Evolutionary conservation across 108 stramenopile genomes (phyloP), one percentile per base, ranked within the genome.

Genomic region (Cyclotella choctawhatcheeana): DNA sequence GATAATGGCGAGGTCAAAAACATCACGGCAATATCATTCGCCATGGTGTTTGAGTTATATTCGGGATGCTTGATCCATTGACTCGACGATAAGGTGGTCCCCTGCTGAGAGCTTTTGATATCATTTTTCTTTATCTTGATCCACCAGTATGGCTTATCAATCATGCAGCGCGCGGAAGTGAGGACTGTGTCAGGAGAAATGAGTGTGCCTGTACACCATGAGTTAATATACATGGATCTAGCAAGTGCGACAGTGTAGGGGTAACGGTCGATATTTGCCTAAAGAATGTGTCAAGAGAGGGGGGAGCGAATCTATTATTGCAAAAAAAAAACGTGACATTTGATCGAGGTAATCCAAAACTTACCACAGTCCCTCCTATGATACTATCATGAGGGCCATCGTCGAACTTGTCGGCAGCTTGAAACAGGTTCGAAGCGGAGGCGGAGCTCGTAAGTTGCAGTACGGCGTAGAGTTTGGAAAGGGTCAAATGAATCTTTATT

Each of bases 1-100:
- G 40, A 44, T 2, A 56, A 40, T 0, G 51, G 54, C 31, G 31
- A 20, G 56, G 44, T 44, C 58, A 82, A 34, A 22, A 67, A 58
- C 21, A 82, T 17, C 5, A 82, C 10, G 52, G 67, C 64, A 59
- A 84, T 73, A 64, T 87, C 86, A 55, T 81, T 69, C 13, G 50
- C 56, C 25, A 68, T 18, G 13, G 44, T 66, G n/a, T 26, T 10
- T 21, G 27, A 13, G 20, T 78, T 51, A 64, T 74, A 79, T 4
- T 54, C 22, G 2, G 86, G 84, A 69, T 88, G 86, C 24, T 22
- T 26, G 6, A n/a, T 44, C n/a, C 25, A 6, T 53, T 54, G 7
- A 16, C 35, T 0, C 13, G 32, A 2, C 40, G 7, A 59, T 43
- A 20, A 2, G 16, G 0, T 14, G 44, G 18, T 2, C 55, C 32